phyloP scores from a whole-genome alignment of 2,329 filamentous ascomycete genomes.

The Eutypa lata region DNA sequence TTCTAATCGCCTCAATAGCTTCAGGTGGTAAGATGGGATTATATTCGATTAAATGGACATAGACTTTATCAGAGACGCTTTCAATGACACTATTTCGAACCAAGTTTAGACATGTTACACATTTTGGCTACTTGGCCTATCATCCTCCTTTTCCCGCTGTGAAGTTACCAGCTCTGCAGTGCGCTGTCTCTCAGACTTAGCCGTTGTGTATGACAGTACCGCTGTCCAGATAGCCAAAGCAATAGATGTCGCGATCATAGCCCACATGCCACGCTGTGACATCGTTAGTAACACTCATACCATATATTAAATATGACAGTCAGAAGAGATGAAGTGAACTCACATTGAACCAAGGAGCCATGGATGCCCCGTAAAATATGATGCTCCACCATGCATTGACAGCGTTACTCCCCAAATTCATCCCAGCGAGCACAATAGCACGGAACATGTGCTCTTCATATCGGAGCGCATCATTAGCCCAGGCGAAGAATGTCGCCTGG shows the following conservation, averaged over 20 bases:
- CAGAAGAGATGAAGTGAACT: conserved; percentile 24
- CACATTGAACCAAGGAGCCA: conserved; percentile 64
- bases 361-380: conserved; percentile 64
- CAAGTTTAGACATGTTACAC: too few relatives aligned
- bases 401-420: conserved; percentile 67
- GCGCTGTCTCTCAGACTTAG: conserved; percentile 31
- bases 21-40: too few relatives aligned
- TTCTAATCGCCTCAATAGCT: too few relatives aligned
- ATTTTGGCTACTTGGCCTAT: not conserved
- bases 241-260: conserved; percentile 65
- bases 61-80: too few relatives aligned
- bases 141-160: not conserved
- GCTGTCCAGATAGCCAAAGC: conserved; percentile 58
- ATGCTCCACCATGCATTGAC: conserved; percentile 74
- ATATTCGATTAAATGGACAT: too few relatives aligned
- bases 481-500: conserved; percentile 72
- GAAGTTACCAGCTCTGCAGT: conserved; percentile 14
- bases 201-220: conserved; percentile 45
- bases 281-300: conserved; percentile 5
- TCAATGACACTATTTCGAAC: too few relatives aligned
- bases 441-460: conserved; percentile 61
- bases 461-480: conserved; percentile 69
- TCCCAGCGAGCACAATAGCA: conserved; percentile 66
- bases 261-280: conserved; percentile 63
- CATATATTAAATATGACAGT: not conserved